These are phyloP conservation scores for Hymenoscyphus infarciens DNA, from an alignment of 2,329 filamentous ascomycete species.

Conservation along the genomic window DNA sequence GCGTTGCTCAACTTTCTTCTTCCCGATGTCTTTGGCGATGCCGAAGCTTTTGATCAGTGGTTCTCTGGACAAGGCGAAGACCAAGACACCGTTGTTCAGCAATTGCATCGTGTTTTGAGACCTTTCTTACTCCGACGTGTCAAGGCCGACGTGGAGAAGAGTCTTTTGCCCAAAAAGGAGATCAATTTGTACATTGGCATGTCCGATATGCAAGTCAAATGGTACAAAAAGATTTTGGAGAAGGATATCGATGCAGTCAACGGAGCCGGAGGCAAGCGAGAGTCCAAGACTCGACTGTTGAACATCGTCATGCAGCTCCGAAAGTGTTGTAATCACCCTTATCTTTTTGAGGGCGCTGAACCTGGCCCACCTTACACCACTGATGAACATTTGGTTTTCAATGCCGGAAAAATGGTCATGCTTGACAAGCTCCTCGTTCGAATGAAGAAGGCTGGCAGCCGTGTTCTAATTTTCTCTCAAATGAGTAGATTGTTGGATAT, in stretches of 20 bases:
- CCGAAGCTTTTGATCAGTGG: slow-evolving; percentile 97
- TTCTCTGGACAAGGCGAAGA: slow-evolving; percentile 88
- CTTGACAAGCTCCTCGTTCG: slow-evolving; percentile 86
- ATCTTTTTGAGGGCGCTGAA: slow-evolving; percentile 95
- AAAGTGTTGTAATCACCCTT: slow-evolving; percentile 98
- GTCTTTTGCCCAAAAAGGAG: slow-evolving; percentile 93
- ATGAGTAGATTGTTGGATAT: slow-evolving; percentile 98
- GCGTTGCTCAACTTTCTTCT: slow-evolving; percentile 94
- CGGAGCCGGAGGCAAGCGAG: slow-evolving; percentile 89
- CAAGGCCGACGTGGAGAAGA: slow-evolving; percentile 98
- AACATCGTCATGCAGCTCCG: slow-evolving; percentile 99
- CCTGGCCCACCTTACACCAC: slow-evolving; percentile 97
- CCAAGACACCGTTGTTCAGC: slow-evolving; percentile 92
- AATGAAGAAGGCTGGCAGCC: slow-evolving; percentile 80
- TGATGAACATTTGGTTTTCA: slow-evolving; percentile 90
- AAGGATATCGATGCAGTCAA: slow-evolving; percentile 99
- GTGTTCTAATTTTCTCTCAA: slow-evolving; percentile 98
- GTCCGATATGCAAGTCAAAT: slow-evolving; percentile 98
- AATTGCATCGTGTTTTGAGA: slow-evolving; percentile 86
- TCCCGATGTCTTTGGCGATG: slow-evolving; percentile 96
- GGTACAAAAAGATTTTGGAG: slow-evolving; percentile 98
- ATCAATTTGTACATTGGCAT: slow-evolving; percentile 96
- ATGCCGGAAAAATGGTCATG: slow-evolving; percentile 96
- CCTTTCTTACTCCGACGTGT: slow-evolving; percentile 94
- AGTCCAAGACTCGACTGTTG: slow-evolving; percentile 92